Evolutionary conservation across 2,329 filamentous ascomycete species (phyloP).

Genomic region (Paecilomyces sp.): DNA sequence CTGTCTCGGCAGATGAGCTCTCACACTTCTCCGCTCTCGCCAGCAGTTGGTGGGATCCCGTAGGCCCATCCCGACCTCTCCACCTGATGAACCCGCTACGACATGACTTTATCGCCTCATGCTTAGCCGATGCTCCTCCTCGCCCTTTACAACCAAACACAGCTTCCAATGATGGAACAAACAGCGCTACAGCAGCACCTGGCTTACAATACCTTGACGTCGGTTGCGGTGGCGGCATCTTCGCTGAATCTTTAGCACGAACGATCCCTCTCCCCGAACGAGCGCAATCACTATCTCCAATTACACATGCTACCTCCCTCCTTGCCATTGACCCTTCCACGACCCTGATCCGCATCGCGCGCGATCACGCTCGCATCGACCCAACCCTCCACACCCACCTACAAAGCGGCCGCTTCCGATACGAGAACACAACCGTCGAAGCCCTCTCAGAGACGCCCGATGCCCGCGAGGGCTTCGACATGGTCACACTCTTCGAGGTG

Average conservation of each 20-base stretch:
- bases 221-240: slow-evolving; percentile 93
- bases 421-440: slow-evolving; percentile 73
- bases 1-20: slow-evolving; percentile 82
- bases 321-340: slow-evolving; percentile 40
- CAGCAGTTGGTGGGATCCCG: slow-evolving; percentile 93
- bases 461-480: slow-evolving; percentile 52
- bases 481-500: slow-evolving; percentile 88
- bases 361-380: slow-evolving; percentile 66
- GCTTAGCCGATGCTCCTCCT: slow-evolving; percentile 52
- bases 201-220: slow-evolving; percentile 75
- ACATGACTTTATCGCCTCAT: slow-evolving; percentile 79
- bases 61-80: slow-evolving; percentile 82
- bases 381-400: slow-evolving; percentile 51
- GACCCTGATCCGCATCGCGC: slow-evolving; percentile 54
- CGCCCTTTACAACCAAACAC: neutral
- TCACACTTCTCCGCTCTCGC: slow-evolving; percentile 92
- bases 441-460: slow-evolving; percentile 42
- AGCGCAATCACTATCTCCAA: slow-evolving; percentile 12
- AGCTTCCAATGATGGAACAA: neutral
- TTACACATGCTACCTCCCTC: slow-evolving; percentile 33
- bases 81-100: slow-evolving; percentile 98
- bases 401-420: slow-evolving; percentile 54
- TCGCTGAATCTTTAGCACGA: slow-evolving; percentile 61
- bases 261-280: slow-evolving; percentile 23
- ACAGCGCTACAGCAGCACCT: slow-evolving; percentile 12